phyloP scores from a whole-genome alignment of 352 stramenopile genomes.

The Phytophthora fragariae region DNA sequence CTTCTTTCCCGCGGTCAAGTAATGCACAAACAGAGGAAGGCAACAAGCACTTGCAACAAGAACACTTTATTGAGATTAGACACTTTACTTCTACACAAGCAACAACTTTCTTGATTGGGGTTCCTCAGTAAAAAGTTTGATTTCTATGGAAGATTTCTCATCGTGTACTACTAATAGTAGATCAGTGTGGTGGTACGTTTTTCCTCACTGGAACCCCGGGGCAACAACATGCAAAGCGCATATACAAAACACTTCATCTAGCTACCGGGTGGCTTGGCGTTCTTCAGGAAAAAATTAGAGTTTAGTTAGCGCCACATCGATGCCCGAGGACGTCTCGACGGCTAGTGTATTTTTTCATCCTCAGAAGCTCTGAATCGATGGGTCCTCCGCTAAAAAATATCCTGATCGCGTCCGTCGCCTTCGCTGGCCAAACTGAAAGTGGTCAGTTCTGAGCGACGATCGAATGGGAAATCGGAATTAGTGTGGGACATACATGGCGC shows the following conservation, averaged over 20 bases:
- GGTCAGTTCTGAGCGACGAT: not conserved
- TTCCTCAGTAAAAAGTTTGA: conserved; percentile 68
- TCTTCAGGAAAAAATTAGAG: conserved; percentile 92
- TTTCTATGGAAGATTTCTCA: conserved; percentile 82
- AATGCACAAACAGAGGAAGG: too few species aligned
- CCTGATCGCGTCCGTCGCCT: not conserved
- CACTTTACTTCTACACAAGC: too few species aligned
- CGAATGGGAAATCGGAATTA: too few species aligned
- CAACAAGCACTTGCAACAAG: too few species aligned
- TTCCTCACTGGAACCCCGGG: conserved; percentile 57
- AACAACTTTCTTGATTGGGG: conserved; percentile 3
- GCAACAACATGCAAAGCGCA: conserved; percentile 26
- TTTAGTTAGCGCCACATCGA: conserved; percentile 65
- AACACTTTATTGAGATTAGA: too few species aligned
- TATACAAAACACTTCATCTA: not conserved
- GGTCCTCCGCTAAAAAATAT: not conserved
- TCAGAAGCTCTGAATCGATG: conserved; percentile 44
- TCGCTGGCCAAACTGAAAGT: conserved; percentile 28
- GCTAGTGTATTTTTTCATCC: conserved; percentile 82
- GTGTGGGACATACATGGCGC: too few species aligned
- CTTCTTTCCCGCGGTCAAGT: too few species aligned
- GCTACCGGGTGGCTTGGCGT: conserved; percentile 13
- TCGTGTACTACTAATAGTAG: too few species aligned
- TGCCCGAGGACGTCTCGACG: conserved; percentile 41
- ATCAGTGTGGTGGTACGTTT: conserved; percentile 83